A percentile compares a stretch with the other conserved stretches of the same genome.
These are phyloP conservation scores for Xylaria telfairii DNA, from an alignment of 495 filamentous ascomycete genomes.

Conservation along the genomic window DNA sequence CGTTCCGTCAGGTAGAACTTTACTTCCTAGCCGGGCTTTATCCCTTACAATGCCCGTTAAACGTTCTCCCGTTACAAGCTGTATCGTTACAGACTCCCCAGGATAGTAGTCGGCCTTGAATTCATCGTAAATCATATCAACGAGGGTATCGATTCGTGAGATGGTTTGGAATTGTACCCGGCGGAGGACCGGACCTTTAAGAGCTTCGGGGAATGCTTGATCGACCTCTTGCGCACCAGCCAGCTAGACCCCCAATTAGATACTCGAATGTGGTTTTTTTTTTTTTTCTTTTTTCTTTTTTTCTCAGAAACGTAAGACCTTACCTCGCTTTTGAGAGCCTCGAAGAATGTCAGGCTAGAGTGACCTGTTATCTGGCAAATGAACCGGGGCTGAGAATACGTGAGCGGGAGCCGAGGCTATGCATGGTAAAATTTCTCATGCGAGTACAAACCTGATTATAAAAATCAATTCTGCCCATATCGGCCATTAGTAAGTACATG, in stretches of 20 bases:
- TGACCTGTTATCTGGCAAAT: conserved; percentile 96
- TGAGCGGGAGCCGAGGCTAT: conserved; percentile 25
- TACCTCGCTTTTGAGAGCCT: conserved; percentile 94
- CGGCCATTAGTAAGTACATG: conserved; percentile 23
- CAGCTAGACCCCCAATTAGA: conserved; percentile 59
- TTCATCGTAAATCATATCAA: conserved; percentile 69
- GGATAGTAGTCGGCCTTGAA: conserved; percentile 95
- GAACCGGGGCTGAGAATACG: conserved; percentile 70
- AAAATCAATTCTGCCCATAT: conserved; percentile 67
- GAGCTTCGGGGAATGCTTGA: conserved; percentile 84
- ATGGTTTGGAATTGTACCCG: conserved; percentile 90
- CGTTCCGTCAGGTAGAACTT: conserved; percentile 66
- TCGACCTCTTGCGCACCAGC: conserved; percentile 89
- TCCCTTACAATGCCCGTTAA: conserved; percentile 81
- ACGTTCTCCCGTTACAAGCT: conserved; percentile 71
- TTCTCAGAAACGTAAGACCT: conserved; percentile 36
- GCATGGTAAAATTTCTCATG: conserved; percentile 3
- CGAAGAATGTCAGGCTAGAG: conserved; percentile 90
- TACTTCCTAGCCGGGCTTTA: conserved; percentile 76
- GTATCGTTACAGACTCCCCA: conserved; percentile 81
- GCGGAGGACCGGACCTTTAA: conserved; percentile 89
- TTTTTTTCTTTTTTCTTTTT: no score
- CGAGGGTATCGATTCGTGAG: conserved; percentile 89
- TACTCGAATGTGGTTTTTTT: no score
- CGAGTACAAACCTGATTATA: conserved; percentile 75